Evolutionary conservation across 2,329 filamentous ascomycete genomes (phyloP).

Genomic region (Bisporella sp.): DNA sequence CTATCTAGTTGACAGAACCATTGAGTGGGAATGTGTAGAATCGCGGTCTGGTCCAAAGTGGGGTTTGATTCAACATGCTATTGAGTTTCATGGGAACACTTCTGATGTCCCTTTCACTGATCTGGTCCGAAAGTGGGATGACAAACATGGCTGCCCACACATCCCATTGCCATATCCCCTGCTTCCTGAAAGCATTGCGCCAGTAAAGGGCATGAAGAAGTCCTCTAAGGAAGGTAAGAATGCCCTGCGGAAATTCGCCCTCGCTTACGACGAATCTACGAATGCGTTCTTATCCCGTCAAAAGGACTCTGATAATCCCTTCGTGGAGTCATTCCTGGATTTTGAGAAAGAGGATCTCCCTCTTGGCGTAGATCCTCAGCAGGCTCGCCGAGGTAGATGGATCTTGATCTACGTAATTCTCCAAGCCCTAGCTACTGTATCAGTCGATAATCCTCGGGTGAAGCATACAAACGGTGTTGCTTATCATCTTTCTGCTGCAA

Average conservation of each 20-base stretch:
- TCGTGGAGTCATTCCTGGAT: constrained; percentile 47
- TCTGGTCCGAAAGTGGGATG: constrained; percentile 60
- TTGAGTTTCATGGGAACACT: constrained; percentile 43
- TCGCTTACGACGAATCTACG: constrained; percentile 53
- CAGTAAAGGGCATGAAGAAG: constrained; percentile 21
- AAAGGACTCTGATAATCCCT: constrained; percentile 43
- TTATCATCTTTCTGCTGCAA: no score
- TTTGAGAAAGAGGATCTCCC: constrained; percentile 49
- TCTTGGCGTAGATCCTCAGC: constrained; percentile 44
- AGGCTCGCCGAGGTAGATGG: constrained; percentile 53
- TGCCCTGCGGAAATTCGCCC: constrained; percentile 19
- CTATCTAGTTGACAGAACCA: constrained; percentile 60
- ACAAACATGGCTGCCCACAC: constrained; percentile 53
- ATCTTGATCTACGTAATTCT: constrained; percentile 53
- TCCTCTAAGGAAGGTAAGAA: constrained; percentile 16
- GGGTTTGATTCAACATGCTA: constrained; percentile 49
- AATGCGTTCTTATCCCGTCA: constrained; percentile 51
- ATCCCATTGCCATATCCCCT: constrained; percentile 62
- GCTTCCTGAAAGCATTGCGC: constrained; percentile 44
- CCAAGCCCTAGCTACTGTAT: constrained; percentile 51
- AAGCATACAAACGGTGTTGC: constrained; percentile 16
- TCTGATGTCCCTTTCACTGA: constrained; percentile 57
- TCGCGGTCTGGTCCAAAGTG: constrained; percentile 55
- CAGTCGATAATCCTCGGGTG: constrained; percentile 48
- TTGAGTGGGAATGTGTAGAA: constrained; percentile 58